These are phyloP conservation scores for Boechera retrofracta DNA, from an alignment of 345 rosid genomes.

Conservation along the genomic window DNA sequence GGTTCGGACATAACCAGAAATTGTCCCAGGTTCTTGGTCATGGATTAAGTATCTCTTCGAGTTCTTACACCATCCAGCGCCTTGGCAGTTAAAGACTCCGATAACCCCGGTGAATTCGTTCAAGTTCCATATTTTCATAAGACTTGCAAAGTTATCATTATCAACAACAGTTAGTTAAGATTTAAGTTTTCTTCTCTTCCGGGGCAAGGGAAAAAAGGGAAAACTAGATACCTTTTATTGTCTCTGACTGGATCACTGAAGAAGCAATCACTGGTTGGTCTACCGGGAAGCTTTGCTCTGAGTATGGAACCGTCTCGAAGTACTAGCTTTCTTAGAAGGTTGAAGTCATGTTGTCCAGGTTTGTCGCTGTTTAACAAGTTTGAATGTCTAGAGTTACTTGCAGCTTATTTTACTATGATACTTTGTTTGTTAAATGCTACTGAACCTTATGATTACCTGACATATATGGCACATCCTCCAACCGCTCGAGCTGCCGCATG, in stretches of 20 bases:
- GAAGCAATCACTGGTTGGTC: conserved; percentile 72
- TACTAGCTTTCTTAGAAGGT: conserved; percentile 66
- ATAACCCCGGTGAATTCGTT: conserved; percentile 64
- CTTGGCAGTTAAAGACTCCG: conserved; percentile 77
- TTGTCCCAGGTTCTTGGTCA: conserved; percentile 59
- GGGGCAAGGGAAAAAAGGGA: background rate
- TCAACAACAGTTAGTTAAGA: background rate
- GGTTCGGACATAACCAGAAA: conserved; percentile 56
- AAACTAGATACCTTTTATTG: conserved; percentile 55
- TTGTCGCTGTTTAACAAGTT: conserved; percentile 48
- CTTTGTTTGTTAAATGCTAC: background rate
- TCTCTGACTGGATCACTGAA: conserved; percentile 69
- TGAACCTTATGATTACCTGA: conserved; percentile 48
- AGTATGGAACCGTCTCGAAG: conserved; percentile 66
- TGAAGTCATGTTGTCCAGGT: conserved; percentile 57
- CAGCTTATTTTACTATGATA: background rate
- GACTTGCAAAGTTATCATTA: conserved; percentile 46
- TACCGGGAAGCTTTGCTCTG: conserved; percentile 68
- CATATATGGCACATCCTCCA: conserved; percentile 68
- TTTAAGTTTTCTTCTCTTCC: conserved; percentile 6
- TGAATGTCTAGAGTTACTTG: conserved; percentile 1
- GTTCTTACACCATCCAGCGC: conserved; percentile 68
- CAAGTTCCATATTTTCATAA: conserved; percentile 74
- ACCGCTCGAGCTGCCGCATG: conserved; percentile 67
- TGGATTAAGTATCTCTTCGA: conserved; percentile 68